Conservation (phyloP, 306 rosid species). For the Delonix regia region DNA sequence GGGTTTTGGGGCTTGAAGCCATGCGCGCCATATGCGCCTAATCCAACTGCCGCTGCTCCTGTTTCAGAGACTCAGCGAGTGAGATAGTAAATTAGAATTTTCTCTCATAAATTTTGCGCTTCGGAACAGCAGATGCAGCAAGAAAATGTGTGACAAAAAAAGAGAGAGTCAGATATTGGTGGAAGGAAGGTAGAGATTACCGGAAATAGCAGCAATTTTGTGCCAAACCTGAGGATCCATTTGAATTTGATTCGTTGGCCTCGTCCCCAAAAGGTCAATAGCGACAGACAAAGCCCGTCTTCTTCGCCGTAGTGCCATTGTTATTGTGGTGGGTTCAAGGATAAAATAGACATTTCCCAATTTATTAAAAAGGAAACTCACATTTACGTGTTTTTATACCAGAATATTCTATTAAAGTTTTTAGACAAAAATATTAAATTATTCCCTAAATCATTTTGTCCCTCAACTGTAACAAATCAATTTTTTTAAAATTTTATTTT, state of each 20-base stretch:
- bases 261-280: background rate
- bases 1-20: conserved; percentile 83
- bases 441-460: too few species aligned
- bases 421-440: too few species aligned
- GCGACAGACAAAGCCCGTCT: background rate
- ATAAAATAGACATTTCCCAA: background rate
- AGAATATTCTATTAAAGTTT: too few species aligned
- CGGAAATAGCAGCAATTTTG: conserved; percentile 87
- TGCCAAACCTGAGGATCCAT: conserved; percentile 85
- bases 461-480: too few species aligned
- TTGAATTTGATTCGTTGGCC: background rate
- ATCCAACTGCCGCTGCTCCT: conserved; percentile 90
- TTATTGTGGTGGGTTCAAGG: background rate
- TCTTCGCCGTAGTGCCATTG: background rate
- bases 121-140: background rate
- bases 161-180: background rate
- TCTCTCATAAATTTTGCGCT: background rate
- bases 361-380: too few species aligned
- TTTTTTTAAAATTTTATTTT: too few species aligned
- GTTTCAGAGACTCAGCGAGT: conserved; percentile 36
- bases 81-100: background rate
- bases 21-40: conserved; percentile 91
- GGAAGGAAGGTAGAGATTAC: conserved; percentile 36
- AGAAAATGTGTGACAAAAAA: background rate
- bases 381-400: too few species aligned